These are phyloP conservation scores for Trichoderma breve DNA, from an alignment of 2,329 filamentous ascomycete genomes.

Conservation along the genomic window DNA sequence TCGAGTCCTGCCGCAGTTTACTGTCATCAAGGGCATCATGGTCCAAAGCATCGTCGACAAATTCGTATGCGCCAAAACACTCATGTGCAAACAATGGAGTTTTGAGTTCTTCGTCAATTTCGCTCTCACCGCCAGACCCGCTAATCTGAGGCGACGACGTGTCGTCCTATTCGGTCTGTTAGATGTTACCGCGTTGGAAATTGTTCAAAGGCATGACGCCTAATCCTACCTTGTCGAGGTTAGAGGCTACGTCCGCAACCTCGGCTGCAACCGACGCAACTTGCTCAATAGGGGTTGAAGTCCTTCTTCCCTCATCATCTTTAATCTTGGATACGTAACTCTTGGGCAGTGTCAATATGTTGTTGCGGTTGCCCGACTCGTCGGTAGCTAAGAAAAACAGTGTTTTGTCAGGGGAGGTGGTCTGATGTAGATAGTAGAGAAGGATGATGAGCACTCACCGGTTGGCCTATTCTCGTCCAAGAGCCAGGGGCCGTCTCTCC, in stretches of 20 bases:
- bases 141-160: slow-evolving; percentile 17
- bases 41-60: slow-evolving; percentile 34
- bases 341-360: slow-evolving; percentile 24
- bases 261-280: slow-evolving; percentile 45
- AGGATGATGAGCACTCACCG: slow-evolving; percentile 43
- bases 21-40: slow-evolving; percentile 27
- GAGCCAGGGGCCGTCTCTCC: slow-evolving; percentile 67
- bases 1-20: slow-evolving; percentile 4
- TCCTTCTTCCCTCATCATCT: slow-evolving; percentile 25
- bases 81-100: slow-evolving; percentile 50
- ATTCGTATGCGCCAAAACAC: slow-evolving; percentile 42
- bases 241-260: slow-evolving; percentile 42
- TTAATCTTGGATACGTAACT: slow-evolving; percentile 19
- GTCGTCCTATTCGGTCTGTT: slow-evolving; percentile 23
- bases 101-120: slow-evolving; percentile 27
- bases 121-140: slow-evolving; percentile 20
- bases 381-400: slow-evolving; percentile 21
- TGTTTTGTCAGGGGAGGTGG: not conserved
- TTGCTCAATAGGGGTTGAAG: slow-evolving; percentile 40
- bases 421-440: not conserved
- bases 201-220: not conserved
- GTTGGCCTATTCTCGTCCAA: slow-evolving; percentile 61
- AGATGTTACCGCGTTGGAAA: slow-evolving; percentile 9
- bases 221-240: slow-evolving; percentile 33
- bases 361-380: slow-evolving; percentile 21